phyloP scores from a whole-genome alignment of 129 eudicot species.

The Artemisia argyi region DNA sequence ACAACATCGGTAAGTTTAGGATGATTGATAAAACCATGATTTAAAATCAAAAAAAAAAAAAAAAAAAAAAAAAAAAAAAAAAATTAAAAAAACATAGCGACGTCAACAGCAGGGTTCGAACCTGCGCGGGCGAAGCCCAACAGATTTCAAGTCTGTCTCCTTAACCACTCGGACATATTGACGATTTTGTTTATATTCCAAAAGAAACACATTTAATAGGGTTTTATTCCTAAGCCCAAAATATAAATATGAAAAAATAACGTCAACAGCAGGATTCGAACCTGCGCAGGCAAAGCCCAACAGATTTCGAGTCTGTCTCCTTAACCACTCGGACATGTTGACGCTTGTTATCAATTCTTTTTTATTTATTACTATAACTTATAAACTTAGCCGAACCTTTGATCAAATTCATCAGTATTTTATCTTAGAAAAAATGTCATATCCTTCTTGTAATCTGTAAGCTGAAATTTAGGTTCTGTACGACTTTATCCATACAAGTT shows the following conservation, averaged over 20 bases:
- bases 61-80: too few species aligned
- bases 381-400: not conserved
- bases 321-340: conserved; percentile 99
- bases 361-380: not conserved
- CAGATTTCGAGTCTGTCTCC: conserved; percentile 99
- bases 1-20: too few species aligned
- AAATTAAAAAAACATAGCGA: too few species aligned
- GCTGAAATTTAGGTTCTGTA: too few species aligned
- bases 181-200: not conserved
- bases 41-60: too few species aligned
- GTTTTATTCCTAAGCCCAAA: too few species aligned
- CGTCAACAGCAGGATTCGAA: conserved; percentile 99
- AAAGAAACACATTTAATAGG: too few species aligned
- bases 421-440: too few species aligned
- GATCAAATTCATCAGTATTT: not conserved
- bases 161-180: conserved; percentile 99
- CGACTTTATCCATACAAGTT: too few species aligned
- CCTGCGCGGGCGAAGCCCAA: conserved; percentile 99
- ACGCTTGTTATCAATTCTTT: conserved; percentile 13
- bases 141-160: conserved; percentile 99
- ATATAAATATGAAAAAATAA: not conserved
- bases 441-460: too few species aligned
- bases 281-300: conserved; percentile 99
- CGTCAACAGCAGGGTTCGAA: conserved; percentile 99
- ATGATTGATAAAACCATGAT: too few species aligned